Base-by-base conservation (phyloP, 2,329 filamentous ascomycete species). In the Arachnomyces sp. region DNA sequence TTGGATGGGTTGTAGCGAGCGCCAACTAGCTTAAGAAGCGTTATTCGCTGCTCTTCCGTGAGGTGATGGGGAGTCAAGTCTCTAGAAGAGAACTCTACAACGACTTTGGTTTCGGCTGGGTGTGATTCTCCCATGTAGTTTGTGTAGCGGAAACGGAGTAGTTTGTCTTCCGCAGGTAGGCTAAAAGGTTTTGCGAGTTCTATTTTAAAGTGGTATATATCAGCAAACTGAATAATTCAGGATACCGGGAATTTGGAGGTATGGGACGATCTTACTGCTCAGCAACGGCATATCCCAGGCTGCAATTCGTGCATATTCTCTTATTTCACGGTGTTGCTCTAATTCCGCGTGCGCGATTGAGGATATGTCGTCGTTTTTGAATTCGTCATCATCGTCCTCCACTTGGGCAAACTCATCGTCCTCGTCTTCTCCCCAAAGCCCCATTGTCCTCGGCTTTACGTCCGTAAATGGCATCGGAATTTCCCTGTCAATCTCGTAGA, bases 281-380 rank as follows among this genome's bases (percentile, higher is more conserved):
- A 98, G 71, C 47, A 95, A 68, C 7, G 92, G 92, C 83, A 98
- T 86, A 65, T 98, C 92, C 89, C 92, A 98, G 16, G 88, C 87
- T 34, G 85, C 80, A 52, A 95, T 72, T 38, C 92, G 77, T 35
- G 85, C 82, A 62, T 95, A 95, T 55, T 95, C 80, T 69, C 92
- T 77, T 59, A 90, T 74, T 64, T 96, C 89, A 47, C 90, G 76
- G 55, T 93, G 82, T 62, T 92, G 77, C 54, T 95, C 86, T 51
- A 98, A 68, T 68, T 96, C 88, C 39, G 75, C 80, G 64, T 98
- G 89, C 1, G 80, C 92, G 61, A 87, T 74, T 38, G 78, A 78
- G 44, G 84, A 84, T 44, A 98, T 84, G 60, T 95, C 88, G 56
- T 93, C 84, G 49, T 87, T 83, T 47, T 84, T 75, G 44, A 62